phyloP scores from a whole-genome alignment of 495 filamentous ascomycete species.

The Trichoderma reesei region DNA sequence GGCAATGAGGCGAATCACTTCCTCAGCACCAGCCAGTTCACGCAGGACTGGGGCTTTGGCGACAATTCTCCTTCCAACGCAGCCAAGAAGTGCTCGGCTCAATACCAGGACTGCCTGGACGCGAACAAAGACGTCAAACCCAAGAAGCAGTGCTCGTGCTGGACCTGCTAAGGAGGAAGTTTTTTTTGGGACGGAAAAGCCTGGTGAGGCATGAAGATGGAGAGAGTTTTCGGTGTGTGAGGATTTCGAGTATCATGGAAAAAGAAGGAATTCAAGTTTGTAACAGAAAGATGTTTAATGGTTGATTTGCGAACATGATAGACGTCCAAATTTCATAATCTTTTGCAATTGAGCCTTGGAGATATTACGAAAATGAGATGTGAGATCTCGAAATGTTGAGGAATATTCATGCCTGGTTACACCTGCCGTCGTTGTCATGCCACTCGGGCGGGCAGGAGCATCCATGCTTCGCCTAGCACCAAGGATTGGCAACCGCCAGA shows the following conservation, averaged over 20 bases:
- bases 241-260: neutral
- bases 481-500: too few relatives aligned
- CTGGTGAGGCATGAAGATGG: neutral
- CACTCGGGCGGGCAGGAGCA: too few relatives aligned
- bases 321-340: too few relatives aligned
- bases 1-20: conserved; percentile 13
- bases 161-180: neutral
- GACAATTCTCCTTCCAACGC: conserved; percentile 23
- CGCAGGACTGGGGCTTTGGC: neutral
- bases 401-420: too few relatives aligned
- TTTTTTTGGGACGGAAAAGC: neutral
- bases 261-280: neutral
- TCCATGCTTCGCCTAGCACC: too few relatives aligned
- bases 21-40: conserved; percentile 12
- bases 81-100: conserved; percentile 27
- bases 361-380: too few relatives aligned
- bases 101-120: conserved; percentile 31
- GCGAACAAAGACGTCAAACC: conserved; percentile 20
- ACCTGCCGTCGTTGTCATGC: too few relatives aligned
- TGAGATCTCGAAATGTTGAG: too few relatives aligned
- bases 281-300: neutral
- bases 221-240: neutral
- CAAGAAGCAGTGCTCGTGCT: conserved; percentile 12
- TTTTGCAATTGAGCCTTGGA: too few relatives aligned
- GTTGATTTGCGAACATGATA: too few relatives aligned